Base-by-base conservation (phyloP, 192 early-diverging fungal species). In the Geosiphon pyriformis region DNA sequence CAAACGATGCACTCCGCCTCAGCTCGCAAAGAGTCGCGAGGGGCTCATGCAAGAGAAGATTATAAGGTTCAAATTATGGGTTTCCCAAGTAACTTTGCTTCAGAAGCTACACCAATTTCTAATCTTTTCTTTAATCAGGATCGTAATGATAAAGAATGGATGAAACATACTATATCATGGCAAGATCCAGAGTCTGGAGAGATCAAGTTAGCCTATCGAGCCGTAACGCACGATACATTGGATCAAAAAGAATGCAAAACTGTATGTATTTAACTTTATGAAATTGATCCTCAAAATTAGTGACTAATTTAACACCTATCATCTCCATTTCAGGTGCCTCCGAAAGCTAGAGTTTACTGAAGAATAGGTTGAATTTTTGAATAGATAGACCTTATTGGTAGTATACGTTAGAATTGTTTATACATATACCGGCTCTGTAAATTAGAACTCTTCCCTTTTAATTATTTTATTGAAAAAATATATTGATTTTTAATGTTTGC, bases 101-200 rank as follows among this genome's bases (percentile, higher is more conserved):
- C 2, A 1, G 29, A 18, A 53, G 32, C n/a, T 0, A 17, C 32
- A 25, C 25, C 52, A 12, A n/a, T 53, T 47, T 32, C 20, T 61
- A 27, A 12, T 73, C 48, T 27, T 70, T 33, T 25, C 22, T 51
- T 22, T 20, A 23, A 68, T 23, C 23, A 69, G 49, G 87, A 87
- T 4, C 92, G 94, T 75, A 85, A 96, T 80, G 96, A 98, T 76
- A 75, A 80, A 59, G 81, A 94, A 71, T 98, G 94, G 94, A 94
- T 96, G 94, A 97, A 96, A 87, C 96, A 98, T 84, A 94, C 94
- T 61, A 83, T 98, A 51, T 95, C 96, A 48, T 95, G 87, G 83
- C 89, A 94, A 82, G 80, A 91, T 74, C 89, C 88, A 65, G 78
- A 90, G 66, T 85, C 87, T 59, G 82, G 85, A 52, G 77, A 86